Base-by-base conservation (phyloP, 768 basidiomycete species). In the Amanita jacksonii region DNA sequence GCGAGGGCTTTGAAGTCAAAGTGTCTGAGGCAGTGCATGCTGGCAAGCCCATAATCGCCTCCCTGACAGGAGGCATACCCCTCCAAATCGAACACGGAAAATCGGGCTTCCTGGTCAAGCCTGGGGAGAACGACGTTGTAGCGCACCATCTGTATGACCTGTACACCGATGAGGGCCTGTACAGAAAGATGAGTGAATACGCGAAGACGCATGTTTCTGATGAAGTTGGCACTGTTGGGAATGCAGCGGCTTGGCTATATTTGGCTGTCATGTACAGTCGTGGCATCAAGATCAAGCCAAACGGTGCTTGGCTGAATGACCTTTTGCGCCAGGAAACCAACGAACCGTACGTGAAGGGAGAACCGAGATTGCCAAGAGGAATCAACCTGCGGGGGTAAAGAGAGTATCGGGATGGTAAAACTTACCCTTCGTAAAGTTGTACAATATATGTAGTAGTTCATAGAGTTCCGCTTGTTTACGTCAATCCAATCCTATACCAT, bases 1-100 rank as follows among this genome's bases (percentile, higher is more conserved):
- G 91, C 46, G 93, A 97, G 66, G 93, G 93, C 22, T 97, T 96
- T 65, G 93, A 97, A 58, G 89, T 97, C 64, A 97, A 97, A 62
- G 91, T 93, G 39, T 91, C 89, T 37, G 89, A 94, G 65, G 89
- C 87, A n/a, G 71, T 97, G 41, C 87, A 93, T 62, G 79, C 88
- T 23, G 85, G 85, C 48, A 85, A 85, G 50, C 91, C 91, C 24
- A 72, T 93, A 55, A 75, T 97, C 54, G 87, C 87, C 6, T 81
- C 72, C 41, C 72, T 71, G 46, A 93, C 93, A 3, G 93, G 93
- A 47, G 92, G 92, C 52, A 94, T 97, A 57, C 93, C 93, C 32
- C 77, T 96, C 37, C 93, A 97, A 58, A 76, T 96, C 51, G 77
- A 77, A 52, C 66, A 96, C 51, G 91, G 89, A 43, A 81, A 88